These are phyloP conservation scores for Ophiocordyceps robertsii DNA, from an alignment of 2,329 filamentous ascomycete species.

Conservation along the genomic window DNA sequence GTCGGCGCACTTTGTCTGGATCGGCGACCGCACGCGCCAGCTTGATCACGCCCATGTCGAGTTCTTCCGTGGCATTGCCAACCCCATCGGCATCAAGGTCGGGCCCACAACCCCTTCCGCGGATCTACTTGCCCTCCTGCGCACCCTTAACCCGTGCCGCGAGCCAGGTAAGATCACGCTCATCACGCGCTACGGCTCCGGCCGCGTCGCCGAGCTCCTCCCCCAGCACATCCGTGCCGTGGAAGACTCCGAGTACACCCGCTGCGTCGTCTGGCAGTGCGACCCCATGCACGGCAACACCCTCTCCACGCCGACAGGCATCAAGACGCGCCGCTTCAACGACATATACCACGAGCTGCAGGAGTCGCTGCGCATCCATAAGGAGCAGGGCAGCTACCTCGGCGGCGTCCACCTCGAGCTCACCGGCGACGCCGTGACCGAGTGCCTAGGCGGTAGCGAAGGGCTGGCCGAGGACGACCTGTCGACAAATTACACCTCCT, in stretches of 20 bases:
- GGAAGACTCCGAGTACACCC: slow-evolving; percentile 56
- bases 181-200: slow-evolving; percentile 86
- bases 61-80: slow-evolving; percentile 91
- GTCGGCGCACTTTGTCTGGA: slow-evolving; percentile 95
- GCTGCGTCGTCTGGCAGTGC: slow-evolving; percentile 84
- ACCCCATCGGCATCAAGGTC: slow-evolving; percentile 93
- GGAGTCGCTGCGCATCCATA: slow-evolving; percentile 73
- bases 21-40: slow-evolving; percentile 90
- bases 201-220: slow-evolving; percentile 61
- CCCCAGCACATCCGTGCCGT: slow-evolving; percentile 82
- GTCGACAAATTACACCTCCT: slow-evolving; percentile 83
- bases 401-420: slow-evolving; percentile 92
- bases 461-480: slow-evolving; percentile 79
- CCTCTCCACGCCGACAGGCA: slow-evolving; percentile 53
- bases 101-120: slow-evolving; percentile 68
- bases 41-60: slow-evolving; percentile 90
- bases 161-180: slow-evolving; percentile 90
- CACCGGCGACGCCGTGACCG: slow-evolving; percentile 90
- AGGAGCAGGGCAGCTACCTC: slow-evolving; percentile 69
- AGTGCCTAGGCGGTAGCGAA: slow-evolving; percentile 85
- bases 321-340: slow-evolving; percentile 87
- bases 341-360: slow-evolving; percentile 82
- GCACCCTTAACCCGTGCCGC: slow-evolving; percentile 68
- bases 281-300: slow-evolving; percentile 96
- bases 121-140: slow-evolving; percentile 68